Evolutionary conservation across 305 asterid genomes (phyloP), one percentile per base, ranked within the genome.

Genomic region (Petunia hybrid): DNA sequence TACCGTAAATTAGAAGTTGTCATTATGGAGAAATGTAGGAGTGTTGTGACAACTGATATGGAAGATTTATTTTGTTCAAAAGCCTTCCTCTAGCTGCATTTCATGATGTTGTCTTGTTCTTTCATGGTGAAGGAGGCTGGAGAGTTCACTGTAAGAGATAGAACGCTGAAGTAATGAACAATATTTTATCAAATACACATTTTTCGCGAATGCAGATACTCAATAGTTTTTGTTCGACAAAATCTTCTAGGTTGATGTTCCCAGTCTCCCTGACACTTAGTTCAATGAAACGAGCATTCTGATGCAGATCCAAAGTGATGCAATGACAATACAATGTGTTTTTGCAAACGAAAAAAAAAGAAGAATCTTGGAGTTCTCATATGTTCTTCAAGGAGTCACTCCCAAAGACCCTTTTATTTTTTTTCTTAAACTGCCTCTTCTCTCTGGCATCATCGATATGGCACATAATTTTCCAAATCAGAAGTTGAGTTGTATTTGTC

Each of bases 111-210:
- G 98, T 96, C 78, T 90, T 96, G 82, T 97, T 98, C 66, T 89
- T 97, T 97, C 98, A 97, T 83, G 99, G 99, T 43, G 98, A 96
- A 94, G 99, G 99, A 81, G 98, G 99, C 80, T 96, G 98, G 99
- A 89, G 86, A 78, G 98, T 93, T 85, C 92, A 92, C 87, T 86
- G 89, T 77, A 91, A 94, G 82, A 90, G 95, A 98, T 96, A 78
- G 74, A 59, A 67, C 79, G 83, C 70, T 67, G 39, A 39, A 63
- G 39, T 40, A 35, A 55, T 64, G 31, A 22, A 22, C 31, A 77
- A 83, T 22, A 78, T 76, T 78, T 75, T 31, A 38, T 45, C 36
- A 22, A 22, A 53, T 51, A 38, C 48, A 53, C 38, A 35, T 41
- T 13, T 64, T 53, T 1, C 9, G 65, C 39, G 39, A 22, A 63